Base-by-base conservation (phyloP, 495 filamentous ascomycete species). In the Penicillium crystallinum region DNA sequence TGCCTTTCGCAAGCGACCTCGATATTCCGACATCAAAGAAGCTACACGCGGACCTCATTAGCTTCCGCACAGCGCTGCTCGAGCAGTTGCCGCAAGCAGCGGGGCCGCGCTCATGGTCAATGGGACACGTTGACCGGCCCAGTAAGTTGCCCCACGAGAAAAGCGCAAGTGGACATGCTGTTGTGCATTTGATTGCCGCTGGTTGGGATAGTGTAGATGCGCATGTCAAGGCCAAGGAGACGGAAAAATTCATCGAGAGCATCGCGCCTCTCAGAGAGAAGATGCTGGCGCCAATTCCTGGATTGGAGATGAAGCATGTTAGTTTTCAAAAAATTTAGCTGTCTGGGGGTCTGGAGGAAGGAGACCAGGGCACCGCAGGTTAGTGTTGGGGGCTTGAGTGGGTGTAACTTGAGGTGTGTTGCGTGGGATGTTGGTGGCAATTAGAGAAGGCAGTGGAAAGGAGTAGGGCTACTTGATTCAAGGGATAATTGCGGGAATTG, bases 201-300 rank as follows among this genome's bases (percentile, higher is more conserved):
- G 83, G 80, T 3, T 86, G 82, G 81, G 68, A 74, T 18, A 79
- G 69, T 53, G 63, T 77, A 9, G 79, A 84, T 31, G 68, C 65
- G 49, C 81, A 84, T 61, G 59, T 65, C 64, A 51, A 61, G 51
- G 76, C 69, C 21, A 71, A 75, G 46, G 68, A 73, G 48, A 74
- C 72, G 12, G 57, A 74, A 45, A 66, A 59, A 17, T 85, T 84
- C 56, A 53, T 46, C 9, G 58, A 63, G 41, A 62, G 53, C 33
- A 71, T 77, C 55, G 36, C 49, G 53, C 67, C 72, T 23, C 46
- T 79, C 41, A 61, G 72, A 45, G 62, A 68, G 50, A 70, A 57
- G 40, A 58, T 67, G 60, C 18, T 77, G 45, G 18, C 58, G 12
- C 60, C 69, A 38, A 53, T 71, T 14, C 63, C 65, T 49, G 69